Evolutionary conservation across 2,329 filamentous ascomycete species (phyloP).

Genomic region (Colletotrichum noveboracense): DNA sequence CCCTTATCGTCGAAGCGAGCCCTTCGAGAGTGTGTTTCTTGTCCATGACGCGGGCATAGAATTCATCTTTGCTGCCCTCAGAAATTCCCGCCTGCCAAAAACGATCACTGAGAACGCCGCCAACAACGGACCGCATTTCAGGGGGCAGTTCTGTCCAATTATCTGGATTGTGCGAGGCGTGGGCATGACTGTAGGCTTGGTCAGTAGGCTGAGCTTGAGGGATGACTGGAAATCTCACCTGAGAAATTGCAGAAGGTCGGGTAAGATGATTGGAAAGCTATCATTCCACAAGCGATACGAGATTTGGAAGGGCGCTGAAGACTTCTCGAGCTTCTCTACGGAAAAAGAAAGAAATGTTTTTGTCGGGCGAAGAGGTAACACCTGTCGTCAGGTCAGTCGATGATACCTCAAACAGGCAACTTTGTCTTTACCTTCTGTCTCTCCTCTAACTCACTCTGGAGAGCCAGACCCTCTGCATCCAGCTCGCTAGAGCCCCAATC

Average conservation of each 20-base stretch:
- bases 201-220: not conserved
- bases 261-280: slow-evolving; percentile 81
- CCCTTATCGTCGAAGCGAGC: slow-evolving; percentile 90
- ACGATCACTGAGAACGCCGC: slow-evolving; percentile 85
- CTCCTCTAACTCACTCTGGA: slow-evolving; percentile 81
- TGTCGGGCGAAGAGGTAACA: slow-evolving; percentile 81
- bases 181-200: slow-evolving; percentile 68
- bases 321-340: slow-evolving; percentile 84
- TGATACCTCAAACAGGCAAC: not conserved
- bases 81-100: slow-evolving; percentile 99
- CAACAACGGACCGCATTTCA: slow-evolving; percentile 79
- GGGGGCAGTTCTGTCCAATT: slow-evolving; percentile 81
- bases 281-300: slow-evolving; percentile 86
- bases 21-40: slow-evolving; percentile 92
- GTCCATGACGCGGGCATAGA: slow-evolving; percentile 88
- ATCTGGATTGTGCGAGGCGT: slow-evolving; percentile 85
- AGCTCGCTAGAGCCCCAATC: slow-evolving; percentile 85
- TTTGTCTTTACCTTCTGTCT: slow-evolving; percentile 65
- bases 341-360: slow-evolving; percentile 93
- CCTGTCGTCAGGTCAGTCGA: slow-evolving; percentile 38
- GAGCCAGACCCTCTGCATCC: slow-evolving; percentile 77
- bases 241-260: slow-evolving; percentile 82
- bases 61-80: slow-evolving; percentile 93
- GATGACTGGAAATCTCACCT: slow-evolving; percentile 51
- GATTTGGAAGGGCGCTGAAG: slow-evolving; percentile 73